phyloP scores from a whole-genome alignment of 768 basidiomycete genomes.

The Mycena belliarum region DNA sequence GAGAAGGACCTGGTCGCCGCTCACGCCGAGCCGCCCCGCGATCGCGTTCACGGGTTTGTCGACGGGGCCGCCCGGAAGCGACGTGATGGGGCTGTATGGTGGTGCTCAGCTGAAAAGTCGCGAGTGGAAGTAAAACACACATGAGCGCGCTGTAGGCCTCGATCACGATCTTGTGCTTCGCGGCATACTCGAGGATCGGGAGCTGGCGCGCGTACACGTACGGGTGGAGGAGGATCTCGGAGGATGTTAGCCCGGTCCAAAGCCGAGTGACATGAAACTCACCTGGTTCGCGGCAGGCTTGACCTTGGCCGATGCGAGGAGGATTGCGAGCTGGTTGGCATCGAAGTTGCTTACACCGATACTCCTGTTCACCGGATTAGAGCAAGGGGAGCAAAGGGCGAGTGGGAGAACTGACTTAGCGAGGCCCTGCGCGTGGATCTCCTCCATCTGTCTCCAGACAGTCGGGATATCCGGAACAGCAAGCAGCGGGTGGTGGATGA shows the following conservation, averaged over 20 bases:
- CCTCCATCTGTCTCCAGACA: constrained; percentile 66
- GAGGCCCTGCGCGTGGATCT: constrained; percentile 53
- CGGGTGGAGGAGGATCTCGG: constrained; percentile 67
- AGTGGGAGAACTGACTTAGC: constrained; percentile 46
- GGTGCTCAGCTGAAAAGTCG: not conserved
- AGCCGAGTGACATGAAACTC: constrained; percentile 1
- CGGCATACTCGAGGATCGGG: constrained; percentile 58
- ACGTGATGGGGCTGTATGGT: constrained; percentile 58
- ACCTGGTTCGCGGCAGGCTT: constrained; percentile 73
- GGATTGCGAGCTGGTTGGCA: constrained; percentile 50
- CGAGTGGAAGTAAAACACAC: constrained; percentile 38
- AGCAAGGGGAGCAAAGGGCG: not conserved
- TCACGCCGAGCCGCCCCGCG: constrained; percentile 49
- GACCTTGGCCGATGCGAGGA: constrained; percentile 59
- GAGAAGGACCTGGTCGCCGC: constrained; percentile 66
- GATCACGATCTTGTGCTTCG: constrained; percentile 59
- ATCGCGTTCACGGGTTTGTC: constrained; percentile 59
- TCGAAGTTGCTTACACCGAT: constrained; percentile 76
- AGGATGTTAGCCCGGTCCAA: not conserved
- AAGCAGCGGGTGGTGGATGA: constrained; percentile 60
- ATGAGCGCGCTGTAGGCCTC: constrained; percentile 74
- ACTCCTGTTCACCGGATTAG: constrained; percentile 41
- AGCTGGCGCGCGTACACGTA: constrained; percentile 61
- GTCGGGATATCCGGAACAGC: constrained; percentile 60
- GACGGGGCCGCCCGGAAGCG: constrained; percentile 60